phyloP scores from a whole-genome alignment of 1,284 basidiomycete species.

The Austroboletus rostrupii region DNA sequence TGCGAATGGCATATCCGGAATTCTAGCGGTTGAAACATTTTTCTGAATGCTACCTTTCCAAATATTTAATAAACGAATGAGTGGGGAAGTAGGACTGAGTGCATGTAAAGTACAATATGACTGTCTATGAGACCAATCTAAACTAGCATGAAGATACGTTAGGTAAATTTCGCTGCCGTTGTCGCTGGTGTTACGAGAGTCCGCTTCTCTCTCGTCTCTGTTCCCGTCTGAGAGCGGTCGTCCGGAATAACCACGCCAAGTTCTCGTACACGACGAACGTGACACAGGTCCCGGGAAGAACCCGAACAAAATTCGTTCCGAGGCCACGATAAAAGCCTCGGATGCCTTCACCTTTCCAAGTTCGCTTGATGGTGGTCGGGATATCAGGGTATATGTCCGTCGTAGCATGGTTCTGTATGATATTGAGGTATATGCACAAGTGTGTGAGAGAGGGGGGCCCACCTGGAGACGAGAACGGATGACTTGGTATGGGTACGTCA shows the following conservation, averaged over 20 bases:
- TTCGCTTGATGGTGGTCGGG: conserved; percentile 72
- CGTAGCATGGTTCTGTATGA: conserved; percentile 56
- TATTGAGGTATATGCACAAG: neutral
- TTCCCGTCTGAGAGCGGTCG: conserved; percentile 44
- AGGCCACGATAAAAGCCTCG: conserved; percentile 93
- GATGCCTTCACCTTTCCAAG: conserved; percentile 78
- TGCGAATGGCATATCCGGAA: too few species aligned
- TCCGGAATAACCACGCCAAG: conserved; percentile 77
- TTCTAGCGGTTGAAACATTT: too few species aligned
- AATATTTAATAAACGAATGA: neutral
- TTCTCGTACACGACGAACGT: conserved; percentile 99
- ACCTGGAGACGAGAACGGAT: conserved; percentile 93
- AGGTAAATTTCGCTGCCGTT: too few species aligned
- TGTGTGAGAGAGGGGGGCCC: conserved; percentile 14
- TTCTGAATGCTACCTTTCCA: neutral
- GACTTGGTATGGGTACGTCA: conserved; percentile 98
- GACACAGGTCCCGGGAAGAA: conserved; percentile 95
- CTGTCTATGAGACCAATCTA: conserved; percentile 3
- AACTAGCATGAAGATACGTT: neutral
- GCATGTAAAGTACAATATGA: conserved; percentile 8
- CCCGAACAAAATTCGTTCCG: conserved; percentile 93
- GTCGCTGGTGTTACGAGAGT: conserved; percentile 2
- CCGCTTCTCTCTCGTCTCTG: conserved; percentile 2
- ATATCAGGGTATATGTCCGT: conserved; percentile 76
- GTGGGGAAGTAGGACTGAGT: conserved; percentile 6